Percentiles rank a stretch among this genome's conserved stretches.
Evolutionary conservation across 2,329 filamentous ascomycete genomes (phyloP).

Genomic region (Arthrobotrys sphaeroides): DNA sequence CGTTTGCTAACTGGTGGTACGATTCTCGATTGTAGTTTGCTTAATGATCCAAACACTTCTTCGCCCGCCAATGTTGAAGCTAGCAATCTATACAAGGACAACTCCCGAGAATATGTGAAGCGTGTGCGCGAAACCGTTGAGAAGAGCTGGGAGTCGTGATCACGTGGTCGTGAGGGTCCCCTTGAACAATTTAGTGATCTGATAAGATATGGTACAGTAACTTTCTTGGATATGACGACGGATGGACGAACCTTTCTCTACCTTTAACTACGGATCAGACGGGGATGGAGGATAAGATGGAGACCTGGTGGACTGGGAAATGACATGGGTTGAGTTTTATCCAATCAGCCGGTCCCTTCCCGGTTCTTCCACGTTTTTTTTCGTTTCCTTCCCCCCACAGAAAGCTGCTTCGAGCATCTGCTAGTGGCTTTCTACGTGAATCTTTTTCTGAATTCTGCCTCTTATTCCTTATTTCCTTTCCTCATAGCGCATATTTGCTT

Average conservation of each 20-base stretch:
- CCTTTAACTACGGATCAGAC: neutral
- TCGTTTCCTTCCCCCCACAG: conserved; percentile 1
- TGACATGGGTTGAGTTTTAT: conserved; percentile 15
- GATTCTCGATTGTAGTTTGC: conserved; percentile 71
- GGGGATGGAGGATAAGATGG: neutral
- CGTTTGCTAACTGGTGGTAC: conserved; percentile 17
- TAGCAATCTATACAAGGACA: conserved; percentile 98
- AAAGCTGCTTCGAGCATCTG: neutral
- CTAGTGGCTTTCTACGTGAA: neutral
- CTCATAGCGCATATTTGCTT: conserved; percentile 19
- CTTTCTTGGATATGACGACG: neutral
- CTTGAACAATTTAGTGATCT: neutral
- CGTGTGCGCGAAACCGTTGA: conserved; percentile 95
- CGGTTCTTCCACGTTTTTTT: conserved; percentile 24
- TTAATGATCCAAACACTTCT: conserved; percentile 98
- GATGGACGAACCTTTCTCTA: neutral
- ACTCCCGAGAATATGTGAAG: conserved; percentile 95
- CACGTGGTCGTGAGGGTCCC: neutral
- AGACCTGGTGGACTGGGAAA: neutral
- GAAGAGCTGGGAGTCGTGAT: conserved; percentile 86
- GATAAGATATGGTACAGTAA: too few relatives aligned
- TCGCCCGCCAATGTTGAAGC: conserved; percentile 98
- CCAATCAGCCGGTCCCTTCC: conserved; percentile 26
- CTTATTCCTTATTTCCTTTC: neutral
- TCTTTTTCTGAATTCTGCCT: conserved; percentile 8